Base-by-base conservation (phyloP, 2,329 filamentous ascomycete genomes). In the Akanthomyces dipterigenus region DNA sequence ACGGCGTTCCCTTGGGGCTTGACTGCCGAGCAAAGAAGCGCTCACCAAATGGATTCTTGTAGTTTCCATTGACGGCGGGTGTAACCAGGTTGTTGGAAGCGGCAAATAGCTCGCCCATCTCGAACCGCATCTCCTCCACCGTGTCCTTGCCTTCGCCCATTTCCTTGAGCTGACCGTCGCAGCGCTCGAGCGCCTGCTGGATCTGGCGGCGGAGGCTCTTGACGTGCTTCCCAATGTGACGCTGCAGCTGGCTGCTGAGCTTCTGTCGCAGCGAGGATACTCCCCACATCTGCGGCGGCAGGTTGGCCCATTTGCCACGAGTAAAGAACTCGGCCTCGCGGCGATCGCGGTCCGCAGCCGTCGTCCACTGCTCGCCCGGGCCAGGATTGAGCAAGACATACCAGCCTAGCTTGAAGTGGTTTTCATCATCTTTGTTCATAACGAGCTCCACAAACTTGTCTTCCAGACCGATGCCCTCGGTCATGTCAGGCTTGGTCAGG, bases 371-470 rank as follows among this genome's bases (percentile, higher is more conserved):
- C 64, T 82, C 77, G 8, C 76, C 76, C 0, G 77, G 74, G 0
- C 79, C 78, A 0, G 80, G 79, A 63, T 82, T 82, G 20, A 82
- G 72, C 22, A 82, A 68, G 14, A 82, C 77, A 45, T 76, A 82
- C 80, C 80, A 82, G 28, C 80, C 80, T 1, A 82, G 75, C 64
- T 77, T 78, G 70, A 80, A 81, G 66, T 78, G 69, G 68, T 82
- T 82, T 46, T 79, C 74, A 31, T 72, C 72, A 64, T 82, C 80
- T 65, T 78, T 76, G 68, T 82, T 82, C 63, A 74, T 76, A 26
- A 82, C 75, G 4, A 82, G 76, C n/a, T 79, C 78, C 43, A 82
- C 78, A 65, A 82, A 82, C 67, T 82, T 82, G 63, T 81, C 78
- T 43, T 82, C 79, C 0, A 82, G 73, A 1, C 80, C 80, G 36